Percentiles rank a stretch among this genome's conserved stretches.
Conservation (phyloP, 2,329 filamentous ascomycete species). For the Aspergillus sp. region DNA sequence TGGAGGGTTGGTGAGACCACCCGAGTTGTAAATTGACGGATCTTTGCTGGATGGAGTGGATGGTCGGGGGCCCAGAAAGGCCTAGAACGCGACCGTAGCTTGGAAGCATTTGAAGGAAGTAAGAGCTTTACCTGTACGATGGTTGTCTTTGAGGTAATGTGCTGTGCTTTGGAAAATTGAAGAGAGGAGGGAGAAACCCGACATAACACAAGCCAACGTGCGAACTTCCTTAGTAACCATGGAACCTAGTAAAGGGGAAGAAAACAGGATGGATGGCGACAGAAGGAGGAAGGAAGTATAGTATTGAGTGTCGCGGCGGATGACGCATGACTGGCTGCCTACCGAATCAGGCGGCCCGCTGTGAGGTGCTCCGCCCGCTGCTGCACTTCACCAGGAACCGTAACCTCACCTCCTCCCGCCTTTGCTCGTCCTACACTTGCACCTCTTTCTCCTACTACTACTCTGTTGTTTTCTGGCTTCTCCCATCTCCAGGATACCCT, state of each 20-base stretch:
- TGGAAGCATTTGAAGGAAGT: background rate
- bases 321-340: constrained; percentile 18
- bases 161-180: too few species aligned
- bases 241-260: background rate
- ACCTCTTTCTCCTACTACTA: background rate
- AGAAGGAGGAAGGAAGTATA: too few species aligned
- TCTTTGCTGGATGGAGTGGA: background rate
- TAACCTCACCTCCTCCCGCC: constrained; percentile 12
- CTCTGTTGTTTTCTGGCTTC: background rate
- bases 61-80: background rate
- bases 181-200: too few species aligned
- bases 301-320: background rate
- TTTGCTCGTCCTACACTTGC: background rate
- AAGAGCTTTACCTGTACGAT: background rate
- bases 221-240: background rate
- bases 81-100: constrained; percentile 1
- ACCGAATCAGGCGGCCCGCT: constrained; percentile 12
- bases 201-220: background rate
- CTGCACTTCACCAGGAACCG: constrained; percentile 16
- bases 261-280: background rate
- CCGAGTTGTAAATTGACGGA: background rate
- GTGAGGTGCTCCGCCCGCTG: constrained; percentile 12
- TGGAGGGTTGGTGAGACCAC: background rate
- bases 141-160: background rate
- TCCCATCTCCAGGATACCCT: constrained; percentile 4